These are phyloP conservation scores for Agaricus blazei DNA, from an alignment of 768 basidiomycete species.

Conservation along the genomic window DNA sequence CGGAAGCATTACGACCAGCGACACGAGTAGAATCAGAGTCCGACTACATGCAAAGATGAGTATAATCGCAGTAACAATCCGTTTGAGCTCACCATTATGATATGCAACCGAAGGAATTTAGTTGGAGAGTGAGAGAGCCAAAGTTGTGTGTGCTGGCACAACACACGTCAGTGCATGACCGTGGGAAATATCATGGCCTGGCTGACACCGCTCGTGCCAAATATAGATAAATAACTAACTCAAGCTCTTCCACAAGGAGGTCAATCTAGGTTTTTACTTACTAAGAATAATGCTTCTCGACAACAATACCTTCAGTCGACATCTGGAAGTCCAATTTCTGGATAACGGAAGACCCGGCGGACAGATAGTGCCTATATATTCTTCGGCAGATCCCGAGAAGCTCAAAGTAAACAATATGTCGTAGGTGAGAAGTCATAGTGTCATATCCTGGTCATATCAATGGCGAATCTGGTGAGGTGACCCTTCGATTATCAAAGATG, in stretches of 20 bases:
- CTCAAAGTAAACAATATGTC: no score
- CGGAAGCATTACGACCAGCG: constrained; percentile 37
- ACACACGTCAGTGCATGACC: constrained; percentile 16
- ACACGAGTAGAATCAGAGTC: constrained; percentile 67
- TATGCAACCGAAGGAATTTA: constrained; percentile 10
- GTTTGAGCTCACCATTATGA: constrained; percentile 33
- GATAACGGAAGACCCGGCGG: background rate
- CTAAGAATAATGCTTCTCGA: no score
- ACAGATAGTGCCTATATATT: background rate
- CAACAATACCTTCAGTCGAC: background rate
- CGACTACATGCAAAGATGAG: constrained; percentile 40
- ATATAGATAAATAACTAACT: background rate
- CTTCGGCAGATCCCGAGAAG: background rate
- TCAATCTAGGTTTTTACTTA: no score
- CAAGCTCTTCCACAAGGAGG: no score
- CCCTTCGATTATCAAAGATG: background rate
- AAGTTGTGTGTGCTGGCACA: constrained; percentile 26
- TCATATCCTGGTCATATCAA: no score
- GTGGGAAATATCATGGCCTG: constrained; percentile 25
- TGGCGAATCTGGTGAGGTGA: no score
- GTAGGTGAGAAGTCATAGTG: no score
- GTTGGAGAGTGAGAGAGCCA: constrained; percentile 13
- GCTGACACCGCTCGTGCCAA: constrained; percentile 18
- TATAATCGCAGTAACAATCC: background rate
- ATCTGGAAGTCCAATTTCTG: background rate